These are phyloP conservation scores for Mortierella antarctica DNA, from an alignment of 192 early-diverging fungal species.

Conservation along the genomic window DNA sequence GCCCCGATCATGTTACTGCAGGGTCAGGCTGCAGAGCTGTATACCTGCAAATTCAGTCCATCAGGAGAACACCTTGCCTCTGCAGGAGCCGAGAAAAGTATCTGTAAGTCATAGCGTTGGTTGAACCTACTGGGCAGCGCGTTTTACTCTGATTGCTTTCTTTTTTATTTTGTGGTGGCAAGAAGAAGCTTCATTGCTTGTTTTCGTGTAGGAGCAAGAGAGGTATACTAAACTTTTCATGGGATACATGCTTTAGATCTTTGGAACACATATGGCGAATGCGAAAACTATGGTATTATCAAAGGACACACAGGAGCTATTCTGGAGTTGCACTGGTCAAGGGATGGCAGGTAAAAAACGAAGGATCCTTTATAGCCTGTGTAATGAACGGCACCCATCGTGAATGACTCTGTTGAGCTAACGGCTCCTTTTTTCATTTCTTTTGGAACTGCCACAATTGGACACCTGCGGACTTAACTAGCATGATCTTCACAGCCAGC, in stretches of 20 bases:
- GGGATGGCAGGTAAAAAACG: constrained; percentile 46
- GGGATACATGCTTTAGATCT: constrained; percentile 64
- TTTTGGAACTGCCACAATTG: not conserved
- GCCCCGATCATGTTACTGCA: constrained; percentile 42
- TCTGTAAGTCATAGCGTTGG: constrained; percentile 63
- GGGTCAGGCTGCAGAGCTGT: constrained; percentile 77
- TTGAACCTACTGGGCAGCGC: no score
- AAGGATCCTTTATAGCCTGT: no score
- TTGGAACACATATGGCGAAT: constrained; percentile 95
- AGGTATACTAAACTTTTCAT: no score
- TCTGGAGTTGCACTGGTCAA: constrained; percentile 92
- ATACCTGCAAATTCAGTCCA: constrained; percentile 87
- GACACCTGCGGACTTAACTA: constrained; percentile 17
- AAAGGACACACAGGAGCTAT: constrained; percentile 89
- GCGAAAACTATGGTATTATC: constrained; percentile 87
- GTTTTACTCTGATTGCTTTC: not conserved
- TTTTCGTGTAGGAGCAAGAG: no score
- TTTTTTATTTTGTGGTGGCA: not conserved
- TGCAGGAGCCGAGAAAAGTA: constrained; percentile 81
- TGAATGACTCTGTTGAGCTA: not conserved
- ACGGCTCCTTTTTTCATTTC: not conserved
- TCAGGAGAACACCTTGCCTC: constrained; percentile 87
- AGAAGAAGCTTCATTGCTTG: not conserved
- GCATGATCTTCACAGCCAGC: constrained; percentile 84
- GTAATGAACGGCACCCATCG: no score